Percentiles rank a stretch among this genome's conserved stretches.
These are phyloP conservation scores for Sporothrix inflata DNA, from an alignment of 2,329 filamentous ascomycete genomes.

Conservation along the genomic window DNA sequence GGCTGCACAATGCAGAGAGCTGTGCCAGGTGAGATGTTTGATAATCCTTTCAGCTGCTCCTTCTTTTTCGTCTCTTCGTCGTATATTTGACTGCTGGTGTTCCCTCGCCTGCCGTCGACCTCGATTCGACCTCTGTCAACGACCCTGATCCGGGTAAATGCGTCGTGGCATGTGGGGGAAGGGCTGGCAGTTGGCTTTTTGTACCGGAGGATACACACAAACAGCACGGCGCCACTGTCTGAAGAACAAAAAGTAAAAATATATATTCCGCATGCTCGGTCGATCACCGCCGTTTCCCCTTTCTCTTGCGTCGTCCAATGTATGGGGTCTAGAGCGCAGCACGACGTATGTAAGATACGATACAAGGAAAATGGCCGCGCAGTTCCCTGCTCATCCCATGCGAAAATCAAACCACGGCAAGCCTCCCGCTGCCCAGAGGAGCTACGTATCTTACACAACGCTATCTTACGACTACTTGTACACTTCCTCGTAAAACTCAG, in stretches of 20 bases:
- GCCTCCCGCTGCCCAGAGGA: not conserved
- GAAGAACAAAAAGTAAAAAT: not conserved
- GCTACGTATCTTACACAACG: not conserved
- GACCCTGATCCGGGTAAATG: conserved; percentile 26
- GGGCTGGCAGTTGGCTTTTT: not conserved
- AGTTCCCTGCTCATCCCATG: not conserved
- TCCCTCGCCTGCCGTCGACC: not conserved
- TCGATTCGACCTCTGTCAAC: not conserved
- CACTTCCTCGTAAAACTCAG: not conserved
- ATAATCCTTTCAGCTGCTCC: not conserved
- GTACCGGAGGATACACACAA: not conserved
- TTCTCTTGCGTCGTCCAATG: not conserved
- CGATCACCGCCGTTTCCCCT: conserved; percentile 3
- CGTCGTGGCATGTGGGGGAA: conserved; percentile 7
- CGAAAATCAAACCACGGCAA: not conserved
- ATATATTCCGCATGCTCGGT: not conserved
- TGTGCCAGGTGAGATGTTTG: conserved; percentile 11
- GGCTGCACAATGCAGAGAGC: conserved; percentile 8
- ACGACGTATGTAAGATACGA: not conserved
- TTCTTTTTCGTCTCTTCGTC: not conserved
- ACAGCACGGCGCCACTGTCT: not conserved
- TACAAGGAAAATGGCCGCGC: not conserved
- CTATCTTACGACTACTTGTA: no score
- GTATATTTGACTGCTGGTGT: not conserved
- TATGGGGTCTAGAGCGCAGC: not conserved